Percentiles rank a stretch among this genome's conserved stretches.
Evolutionary conservation across 306 rosid species (phyloP).

Genomic region (Quercus alba): DNA sequence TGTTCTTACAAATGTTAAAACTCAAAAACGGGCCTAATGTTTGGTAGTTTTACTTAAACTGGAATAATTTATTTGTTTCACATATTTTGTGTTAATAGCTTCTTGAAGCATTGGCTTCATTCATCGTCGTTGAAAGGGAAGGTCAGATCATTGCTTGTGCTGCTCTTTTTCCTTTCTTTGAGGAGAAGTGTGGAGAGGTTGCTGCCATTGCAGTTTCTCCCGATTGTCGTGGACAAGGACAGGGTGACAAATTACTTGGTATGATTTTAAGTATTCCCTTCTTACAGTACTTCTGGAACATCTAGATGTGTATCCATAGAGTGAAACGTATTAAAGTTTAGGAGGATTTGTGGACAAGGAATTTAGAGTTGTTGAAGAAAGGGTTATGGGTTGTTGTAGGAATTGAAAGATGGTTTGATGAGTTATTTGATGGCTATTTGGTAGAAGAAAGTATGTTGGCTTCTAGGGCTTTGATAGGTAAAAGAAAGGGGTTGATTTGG

Average conservation of each 20-base stretch:
- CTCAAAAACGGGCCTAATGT: background rate
- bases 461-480: too few species aligned
- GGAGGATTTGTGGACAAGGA: too few species aligned
- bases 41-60: background rate
- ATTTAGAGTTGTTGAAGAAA: too few species aligned
- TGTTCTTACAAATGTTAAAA: background rate
- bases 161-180: slow-evolving; percentile 74
- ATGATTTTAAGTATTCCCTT: slow-evolving; percentile 23
- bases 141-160: slow-evolving; percentile 96
- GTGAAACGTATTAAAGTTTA: background rate
- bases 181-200: slow-evolving; percentile 88
- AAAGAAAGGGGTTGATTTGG: too few species aligned
- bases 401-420: too few species aligned
- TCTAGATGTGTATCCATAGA: background rate
- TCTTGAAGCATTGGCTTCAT: slow-evolving; percentile 54
- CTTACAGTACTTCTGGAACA: slow-evolving; percentile 8
- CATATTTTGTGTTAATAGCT: slow-evolving; percentile 43
- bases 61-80: background rate
- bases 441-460: too few species aligned
- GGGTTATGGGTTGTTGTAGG: too few species aligned
- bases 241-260: slow-evolving; percentile 97
- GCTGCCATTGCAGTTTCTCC: slow-evolving; percentile 96
- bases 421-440: too few species aligned
- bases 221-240: slow-evolving; percentile 94
- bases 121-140: slow-evolving; percentile 84